A percentile compares a stretch with the other conserved stretches of the same genome.
phyloP scores from a whole-genome alignment of 2,329 filamentous ascomycete genomes.

The Colletotrichum endophyticum region DNA sequence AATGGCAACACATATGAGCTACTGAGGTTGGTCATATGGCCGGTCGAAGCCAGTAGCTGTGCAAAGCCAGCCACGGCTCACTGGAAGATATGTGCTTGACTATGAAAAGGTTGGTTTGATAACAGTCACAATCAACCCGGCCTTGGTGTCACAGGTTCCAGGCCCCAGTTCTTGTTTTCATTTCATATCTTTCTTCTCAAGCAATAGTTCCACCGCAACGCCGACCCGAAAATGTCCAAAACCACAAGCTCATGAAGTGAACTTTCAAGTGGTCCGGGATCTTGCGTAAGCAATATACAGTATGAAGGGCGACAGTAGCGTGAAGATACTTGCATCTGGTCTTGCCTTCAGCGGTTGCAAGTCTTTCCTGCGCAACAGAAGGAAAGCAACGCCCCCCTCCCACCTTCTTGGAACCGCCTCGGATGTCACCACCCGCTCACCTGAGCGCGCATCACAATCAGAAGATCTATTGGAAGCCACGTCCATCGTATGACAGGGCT shows the following conservation, averaged over 20 bases:
- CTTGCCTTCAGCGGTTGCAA: neutral
- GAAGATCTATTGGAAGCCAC: neutral
- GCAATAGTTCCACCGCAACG: rapidly evolving
- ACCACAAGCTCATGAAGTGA: neutral
- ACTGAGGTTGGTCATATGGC: neutral
- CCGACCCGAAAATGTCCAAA: neutral
- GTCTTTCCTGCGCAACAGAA: neutral
- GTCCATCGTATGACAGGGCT: neutral
- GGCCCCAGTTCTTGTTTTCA: neutral
- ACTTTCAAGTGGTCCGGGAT: neutral
- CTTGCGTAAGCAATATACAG: neutral
- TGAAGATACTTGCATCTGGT: rapidly evolving
- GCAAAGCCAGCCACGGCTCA: neutral
- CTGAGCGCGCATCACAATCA: neutral
- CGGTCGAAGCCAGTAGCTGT: neutral
- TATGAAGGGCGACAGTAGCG: neutral
- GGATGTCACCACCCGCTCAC: neutral
- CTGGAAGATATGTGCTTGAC: too few species aligned
- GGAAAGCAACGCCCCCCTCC: neutral
- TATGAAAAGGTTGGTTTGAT: too few species aligned
- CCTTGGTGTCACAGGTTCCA: too few species aligned
- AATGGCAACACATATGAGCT: neutral
- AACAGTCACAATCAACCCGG: too few species aligned
- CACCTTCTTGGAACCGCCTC: neutral
- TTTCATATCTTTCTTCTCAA: neutral